These are phyloP conservation scores for Aurinia saxatilis DNA, from an alignment of 345 rosid genomes.

Conservation along the genomic window DNA sequence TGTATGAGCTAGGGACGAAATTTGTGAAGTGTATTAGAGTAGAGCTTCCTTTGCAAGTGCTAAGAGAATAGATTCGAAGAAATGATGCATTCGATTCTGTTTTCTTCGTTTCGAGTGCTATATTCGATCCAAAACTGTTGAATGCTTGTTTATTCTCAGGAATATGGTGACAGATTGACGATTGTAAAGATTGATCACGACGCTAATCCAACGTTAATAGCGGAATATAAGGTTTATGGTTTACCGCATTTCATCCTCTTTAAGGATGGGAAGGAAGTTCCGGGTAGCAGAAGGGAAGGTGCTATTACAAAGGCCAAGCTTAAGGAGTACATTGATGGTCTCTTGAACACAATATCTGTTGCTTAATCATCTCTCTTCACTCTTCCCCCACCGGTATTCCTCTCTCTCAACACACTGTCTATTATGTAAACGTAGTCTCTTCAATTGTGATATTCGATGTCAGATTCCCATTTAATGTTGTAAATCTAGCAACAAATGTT, in stretches of 20 bases:
- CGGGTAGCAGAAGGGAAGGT: slow-evolving; percentile 82
- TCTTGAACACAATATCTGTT: slow-evolving; percentile 44
- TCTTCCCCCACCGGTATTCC: slow-evolving; percentile 5
- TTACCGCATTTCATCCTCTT: slow-evolving; percentile 74
- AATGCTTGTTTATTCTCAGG: slow-evolving; percentile 25
- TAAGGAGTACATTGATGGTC: slow-evolving; percentile 54
- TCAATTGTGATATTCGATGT: background rate
- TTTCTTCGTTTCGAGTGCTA: background rate
- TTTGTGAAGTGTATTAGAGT: no score
- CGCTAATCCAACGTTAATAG: slow-evolving; percentile 53
- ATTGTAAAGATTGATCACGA: slow-evolving; percentile 83
- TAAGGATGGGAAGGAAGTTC: slow-evolving; percentile 63
- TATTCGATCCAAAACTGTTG: background rate
- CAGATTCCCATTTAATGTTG: background rate
- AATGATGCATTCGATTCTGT: background rate
- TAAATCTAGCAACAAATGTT: slow-evolving; percentile 9
- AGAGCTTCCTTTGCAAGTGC: background rate
- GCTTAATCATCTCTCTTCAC: slow-evolving; percentile 30
- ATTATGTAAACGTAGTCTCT: background rate
- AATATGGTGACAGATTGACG: slow-evolving; percentile 52
- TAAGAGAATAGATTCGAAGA: background rate
- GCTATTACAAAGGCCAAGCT: slow-evolving; percentile 77
- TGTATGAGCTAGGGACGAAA: background rate
- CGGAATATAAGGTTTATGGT: slow-evolving; percentile 69
- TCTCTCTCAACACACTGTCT: slow-evolving; percentile 12